Base-by-base conservation (phyloP, 768 basidiomycete genomes). In the Collybia mongolica region DNA sequence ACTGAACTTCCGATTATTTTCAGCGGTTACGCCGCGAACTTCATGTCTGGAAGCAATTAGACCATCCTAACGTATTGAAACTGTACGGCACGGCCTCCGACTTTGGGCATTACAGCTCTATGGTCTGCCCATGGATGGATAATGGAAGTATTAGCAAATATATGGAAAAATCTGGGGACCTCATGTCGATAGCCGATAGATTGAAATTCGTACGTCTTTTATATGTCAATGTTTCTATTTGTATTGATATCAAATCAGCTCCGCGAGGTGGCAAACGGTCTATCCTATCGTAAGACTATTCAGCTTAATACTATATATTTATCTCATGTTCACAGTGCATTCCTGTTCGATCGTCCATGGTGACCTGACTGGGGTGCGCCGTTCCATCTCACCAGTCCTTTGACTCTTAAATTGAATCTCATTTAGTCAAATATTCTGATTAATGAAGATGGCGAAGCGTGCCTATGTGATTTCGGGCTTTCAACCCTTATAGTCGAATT, bases 341-440 rank as follows among this genome's bases (percentile, higher is more conserved):
- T 60, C 65, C 2, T 62, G 60, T 28, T 66, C 63, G 0, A 65
- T 76, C 28, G 66, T 75, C 1, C 74, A 76, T 55, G 73, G 75
- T 5, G 73, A 75, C 53, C 62, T 76, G 20, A 73, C 69, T 9
- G 72, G 72, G 24, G 73, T 74, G 54, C 43, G 71, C 54, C 19
- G 32, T 11, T 19, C 24, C n/a, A 15, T 47, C 23, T 41, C n/a
- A 22, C 43, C 17, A 37, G 36, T 38, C 1, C 39, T 28, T 37
- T 15, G 5, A 19, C 23, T 44, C 6, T 48, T n/a, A 6, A 26
- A 22, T 8, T 57, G 55, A 39, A 14, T 36, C 22, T 14, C 19
- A 12, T 15, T 3, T 60, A 77, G 76, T 68, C 75, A 0, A 81
- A 81, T 43, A 63, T 81, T 40, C 69, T 80, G 5, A 66, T 81